phyloP scores from a whole-genome alignment of 1,284 basidiomycete genomes.

The Cutaneotrichosporon cutaneum region DNA sequence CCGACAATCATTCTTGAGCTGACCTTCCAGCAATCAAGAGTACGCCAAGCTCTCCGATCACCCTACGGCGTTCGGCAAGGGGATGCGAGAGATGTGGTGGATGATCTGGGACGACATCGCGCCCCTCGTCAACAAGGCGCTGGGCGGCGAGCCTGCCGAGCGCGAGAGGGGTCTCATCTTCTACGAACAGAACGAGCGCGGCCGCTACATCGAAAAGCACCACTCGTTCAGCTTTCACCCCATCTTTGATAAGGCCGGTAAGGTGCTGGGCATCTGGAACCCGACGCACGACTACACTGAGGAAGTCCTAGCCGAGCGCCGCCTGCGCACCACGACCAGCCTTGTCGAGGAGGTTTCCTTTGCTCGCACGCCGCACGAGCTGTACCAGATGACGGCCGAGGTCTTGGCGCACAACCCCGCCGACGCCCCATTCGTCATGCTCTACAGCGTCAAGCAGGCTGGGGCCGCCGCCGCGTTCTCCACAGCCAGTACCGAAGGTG shows the following conservation, averaged over 20 bases:
- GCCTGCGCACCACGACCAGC: constrained; percentile 34
- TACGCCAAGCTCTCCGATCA: constrained; percentile 35
- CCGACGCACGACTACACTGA: constrained; percentile 38
- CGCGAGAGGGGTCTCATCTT: constrained; percentile 35
- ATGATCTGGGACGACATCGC: constrained; percentile 16
- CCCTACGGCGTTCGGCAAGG: constrained; percentile 35
- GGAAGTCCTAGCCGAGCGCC: constrained; percentile 33
- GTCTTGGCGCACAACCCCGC: constrained; percentile 37
- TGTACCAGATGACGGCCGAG: constrained; percentile 28
- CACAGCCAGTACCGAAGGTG: background rate
- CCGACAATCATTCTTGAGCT: background rate
- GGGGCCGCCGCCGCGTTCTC: background rate
- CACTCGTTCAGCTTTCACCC: constrained; percentile 43
- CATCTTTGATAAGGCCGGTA: constrained; percentile 30
- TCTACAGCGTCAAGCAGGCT: constrained; percentile 35
- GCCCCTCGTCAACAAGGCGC: constrained; percentile 23
- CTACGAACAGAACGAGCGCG: constrained; percentile 25
- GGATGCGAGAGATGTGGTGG: constrained; percentile 31
- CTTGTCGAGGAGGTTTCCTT: constrained; percentile 38
- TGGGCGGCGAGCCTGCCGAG: constrained; percentile 22
- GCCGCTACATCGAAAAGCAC: constrained; percentile 35
- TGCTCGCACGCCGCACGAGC: constrained; percentile 29
- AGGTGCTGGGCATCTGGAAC: constrained; percentile 40
- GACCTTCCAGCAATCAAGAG: constrained; percentile 34
- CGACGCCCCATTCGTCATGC: constrained; percentile 43